Evolutionary conservation across 345 rosid genomes (phyloP).

Genomic region (Arabidopsis suecica): DNA sequence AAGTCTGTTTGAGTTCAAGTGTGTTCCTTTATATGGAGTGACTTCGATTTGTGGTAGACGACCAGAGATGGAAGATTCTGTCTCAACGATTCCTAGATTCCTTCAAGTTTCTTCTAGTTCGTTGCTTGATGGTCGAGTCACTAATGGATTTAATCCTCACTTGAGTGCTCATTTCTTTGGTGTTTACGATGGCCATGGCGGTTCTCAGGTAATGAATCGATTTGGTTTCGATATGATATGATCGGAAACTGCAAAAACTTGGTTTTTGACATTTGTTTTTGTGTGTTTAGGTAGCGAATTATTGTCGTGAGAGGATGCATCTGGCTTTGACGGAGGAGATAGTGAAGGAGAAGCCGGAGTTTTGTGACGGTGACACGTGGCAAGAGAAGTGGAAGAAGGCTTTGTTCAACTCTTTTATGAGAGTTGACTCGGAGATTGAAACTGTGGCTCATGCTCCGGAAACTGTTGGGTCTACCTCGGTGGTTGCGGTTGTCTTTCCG

Average conservation of each 20-base stretch:
- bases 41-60: slow-evolving; percentile 72
- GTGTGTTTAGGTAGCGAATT: slow-evolving; percentile 60
- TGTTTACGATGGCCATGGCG: slow-evolving; percentile 86
- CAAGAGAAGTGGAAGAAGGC: slow-evolving; percentile 68
- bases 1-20: slow-evolving; percentile 41
- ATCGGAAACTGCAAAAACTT: background rate
- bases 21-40: slow-evolving; percentile 62
- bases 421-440: slow-evolving; percentile 66
- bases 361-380: slow-evolving; percentile 46
- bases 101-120: slow-evolving; percentile 50
- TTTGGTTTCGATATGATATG: background rate
- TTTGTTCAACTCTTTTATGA: slow-evolving; percentile 61
- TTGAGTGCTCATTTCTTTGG: slow-evolving; percentile 65
- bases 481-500: slow-evolving; percentile 63
- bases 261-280: slow-evolving; percentile 8
- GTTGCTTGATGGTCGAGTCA: slow-evolving; percentile 37
- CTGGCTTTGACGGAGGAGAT: slow-evolving; percentile 73
- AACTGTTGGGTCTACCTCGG: slow-evolving; percentile 92
- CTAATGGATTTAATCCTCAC: slow-evolving; percentile 41
- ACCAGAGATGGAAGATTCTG: slow-evolving; percentile 85
- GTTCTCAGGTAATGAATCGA: slow-evolving; percentile 57
- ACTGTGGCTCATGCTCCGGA: slow-evolving; percentile 54
- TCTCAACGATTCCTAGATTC: slow-evolving; percentile 57
- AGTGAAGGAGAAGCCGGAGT: slow-evolving; percentile 46
- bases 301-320: slow-evolving; percentile 70